Conservation (phyloP, 2,329 filamentous ascomycete genomes). For the Aspergillus unguis region DNA sequence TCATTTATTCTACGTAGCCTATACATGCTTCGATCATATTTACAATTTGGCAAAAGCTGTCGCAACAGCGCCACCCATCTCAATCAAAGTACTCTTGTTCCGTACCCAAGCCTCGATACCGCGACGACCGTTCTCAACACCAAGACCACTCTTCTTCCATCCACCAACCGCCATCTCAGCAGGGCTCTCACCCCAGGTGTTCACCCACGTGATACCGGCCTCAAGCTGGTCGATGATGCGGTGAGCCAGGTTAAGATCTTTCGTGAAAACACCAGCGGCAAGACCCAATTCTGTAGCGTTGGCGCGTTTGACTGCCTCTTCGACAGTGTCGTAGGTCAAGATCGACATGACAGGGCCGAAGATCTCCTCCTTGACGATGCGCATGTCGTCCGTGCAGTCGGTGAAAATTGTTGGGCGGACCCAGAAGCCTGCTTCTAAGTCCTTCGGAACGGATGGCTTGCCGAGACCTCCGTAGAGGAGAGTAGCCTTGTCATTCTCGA, state of each 20-base stretch:
- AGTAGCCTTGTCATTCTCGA: constrained; percentile 67
- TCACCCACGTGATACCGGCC: constrained; percentile 87
- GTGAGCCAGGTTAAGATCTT: constrained; percentile 70
- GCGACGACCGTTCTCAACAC: constrained; percentile 78
- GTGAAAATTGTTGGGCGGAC: constrained; percentile 80
- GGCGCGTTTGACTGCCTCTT: constrained; percentile 68
- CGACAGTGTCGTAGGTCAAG: constrained; percentile 66
- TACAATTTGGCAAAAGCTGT: constrained; percentile 72
- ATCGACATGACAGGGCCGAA: constrained; percentile 86
- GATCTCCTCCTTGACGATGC: constrained; percentile 76
- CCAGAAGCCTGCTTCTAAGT: constrained; percentile 70
- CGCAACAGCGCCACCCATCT: constrained; percentile 68
- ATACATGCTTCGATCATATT: constrained; percentile 8
- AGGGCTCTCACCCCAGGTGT: constrained; percentile 88
- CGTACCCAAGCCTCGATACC: constrained; percentile 78
- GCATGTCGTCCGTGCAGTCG: constrained; percentile 79
- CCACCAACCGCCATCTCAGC: constrained; percentile 91
- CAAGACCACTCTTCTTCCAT: constrained; percentile 86
- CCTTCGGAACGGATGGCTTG: constrained; percentile 54
- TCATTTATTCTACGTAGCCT: too few relatives aligned
- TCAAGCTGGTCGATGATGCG: constrained; percentile 67
- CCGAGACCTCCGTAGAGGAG: constrained; percentile 68
- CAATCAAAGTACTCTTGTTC: constrained; percentile 85
- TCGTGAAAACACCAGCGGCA: constrained; percentile 79
- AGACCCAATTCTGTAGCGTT: constrained; percentile 76